phyloP scores from a whole-genome alignment of 192 early-diverging fungal species.

The Thamnidium elegans region DNA sequence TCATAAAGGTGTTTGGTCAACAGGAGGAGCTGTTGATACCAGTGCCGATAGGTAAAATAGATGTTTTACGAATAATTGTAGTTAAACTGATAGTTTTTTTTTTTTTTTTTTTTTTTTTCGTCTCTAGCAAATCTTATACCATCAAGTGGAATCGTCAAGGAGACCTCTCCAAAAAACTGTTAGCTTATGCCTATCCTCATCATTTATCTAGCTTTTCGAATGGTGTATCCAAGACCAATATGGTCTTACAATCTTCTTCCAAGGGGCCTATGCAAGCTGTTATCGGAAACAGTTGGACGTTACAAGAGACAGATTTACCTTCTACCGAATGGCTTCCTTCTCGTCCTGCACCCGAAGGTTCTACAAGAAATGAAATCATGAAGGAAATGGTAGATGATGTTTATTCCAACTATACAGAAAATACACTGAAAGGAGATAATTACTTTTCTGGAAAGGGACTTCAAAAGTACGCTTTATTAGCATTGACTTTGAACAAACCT shows the following conservation, averaged over 20 bases:
- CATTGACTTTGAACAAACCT: conserved; percentile 31
- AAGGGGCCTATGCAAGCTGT: conserved; percentile 36
- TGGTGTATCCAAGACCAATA: conserved; percentile 8
- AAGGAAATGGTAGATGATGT: conserved; percentile 20
- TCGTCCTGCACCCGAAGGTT: conserved; percentile 13
- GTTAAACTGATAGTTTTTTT: no score
- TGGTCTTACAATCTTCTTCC: conserved; percentile 26
- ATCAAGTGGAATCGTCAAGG: conserved; percentile 30
- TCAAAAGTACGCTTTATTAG: conserved; percentile 37
- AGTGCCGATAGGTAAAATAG: conserved; percentile 16
- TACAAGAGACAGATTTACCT: conserved; percentile 19
- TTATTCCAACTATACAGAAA: conserved; percentile 14
- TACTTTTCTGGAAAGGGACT: conserved; percentile 42
- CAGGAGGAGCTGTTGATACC: conserved; percentile 16
- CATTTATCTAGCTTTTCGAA: conserved; percentile 14
- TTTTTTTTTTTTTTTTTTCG: no score
- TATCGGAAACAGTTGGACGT: conserved; percentile 27
- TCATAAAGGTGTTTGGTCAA: conserved; percentile 23
- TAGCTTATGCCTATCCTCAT: conserved; percentile 37
- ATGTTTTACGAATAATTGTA: not conserved
- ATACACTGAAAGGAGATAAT: conserved; percentile 32
- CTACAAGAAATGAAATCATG: conserved; percentile 25
- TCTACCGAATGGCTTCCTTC: conserved; percentile 27
- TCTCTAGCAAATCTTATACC: conserved; percentile 10
- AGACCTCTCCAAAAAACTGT: not conserved